These are phyloP conservation scores for Sungouiella blattae DNA, from an alignment of 805 yeast species.

Conservation along the genomic window DNA sequence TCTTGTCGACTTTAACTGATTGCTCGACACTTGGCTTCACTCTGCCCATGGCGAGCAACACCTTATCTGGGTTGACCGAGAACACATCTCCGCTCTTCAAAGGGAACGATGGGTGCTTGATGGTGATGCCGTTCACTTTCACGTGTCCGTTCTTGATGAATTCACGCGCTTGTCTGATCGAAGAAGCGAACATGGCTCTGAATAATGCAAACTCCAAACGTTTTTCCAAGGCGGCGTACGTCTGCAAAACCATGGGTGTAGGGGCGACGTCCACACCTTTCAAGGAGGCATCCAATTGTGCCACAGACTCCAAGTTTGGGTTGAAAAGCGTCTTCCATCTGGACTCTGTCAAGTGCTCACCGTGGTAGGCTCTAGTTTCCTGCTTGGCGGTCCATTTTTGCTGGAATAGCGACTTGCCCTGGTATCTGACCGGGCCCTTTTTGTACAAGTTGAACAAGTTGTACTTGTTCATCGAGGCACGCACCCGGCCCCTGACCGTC, in stretches of 20 bases:
- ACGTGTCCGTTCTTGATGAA: constrained; percentile 80
- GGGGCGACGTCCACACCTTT: constrained; percentile 52
- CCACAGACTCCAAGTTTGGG: constrained; percentile 74
- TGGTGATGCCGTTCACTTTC: constrained; percentile 75
- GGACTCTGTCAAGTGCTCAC: constrained; percentile 84
- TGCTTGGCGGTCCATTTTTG: constrained; percentile 90
- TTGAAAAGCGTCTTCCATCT: constrained; percentile 74
- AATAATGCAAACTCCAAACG: constrained; percentile 87
- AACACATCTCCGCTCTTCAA: constrained; percentile 84
- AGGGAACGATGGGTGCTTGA: constrained; percentile 75
- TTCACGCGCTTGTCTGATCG: constrained; percentile 90
- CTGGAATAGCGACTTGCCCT: constrained; percentile 72
- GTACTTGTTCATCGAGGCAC: constrained; percentile 88
- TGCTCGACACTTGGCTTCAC: constrained; percentile 71
- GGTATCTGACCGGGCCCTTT: constrained; percentile 54
- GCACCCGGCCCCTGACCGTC: constrained; percentile 65
- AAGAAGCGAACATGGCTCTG: constrained; percentile 89
- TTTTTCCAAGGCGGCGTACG: constrained; percentile 83
- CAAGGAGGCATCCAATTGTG: constrained; percentile 80
- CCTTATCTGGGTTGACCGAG: constrained; percentile 81
- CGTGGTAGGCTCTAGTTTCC: constrained; percentile 93
- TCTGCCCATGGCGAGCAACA: constrained; percentile 79
- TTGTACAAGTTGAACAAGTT: constrained; percentile 86
- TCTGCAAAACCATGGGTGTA: constrained; percentile 85
- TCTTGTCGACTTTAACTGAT: constrained; percentile 65